These are phyloP conservation scores for Epichloe bromicola DNA, from an alignment of 2,329 filamentous ascomycete species.

Conservation along the genomic window DNA sequence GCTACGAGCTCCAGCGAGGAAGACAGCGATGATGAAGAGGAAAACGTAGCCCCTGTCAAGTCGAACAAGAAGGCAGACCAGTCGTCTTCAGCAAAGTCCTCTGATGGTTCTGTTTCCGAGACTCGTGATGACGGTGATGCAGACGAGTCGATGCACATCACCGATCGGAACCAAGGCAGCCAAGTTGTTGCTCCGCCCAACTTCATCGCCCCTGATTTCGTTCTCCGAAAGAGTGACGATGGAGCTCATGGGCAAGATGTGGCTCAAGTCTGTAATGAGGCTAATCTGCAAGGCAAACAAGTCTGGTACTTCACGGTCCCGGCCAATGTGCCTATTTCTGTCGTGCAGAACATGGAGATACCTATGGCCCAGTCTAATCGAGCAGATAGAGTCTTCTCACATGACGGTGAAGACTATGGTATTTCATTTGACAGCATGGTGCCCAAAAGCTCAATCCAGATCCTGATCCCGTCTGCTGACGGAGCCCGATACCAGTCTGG, in stretches of 20 bases:
- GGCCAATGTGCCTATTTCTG: constrained; percentile 52
- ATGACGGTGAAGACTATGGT: constrained; percentile 51
- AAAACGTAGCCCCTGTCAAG: neutral
- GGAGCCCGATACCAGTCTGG: constrained; percentile 40
- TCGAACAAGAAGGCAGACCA: neutral
- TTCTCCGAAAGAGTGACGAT: constrained; percentile 34
- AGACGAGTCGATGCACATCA: constrained; percentile 28
- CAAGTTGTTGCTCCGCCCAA: constrained; percentile 29
- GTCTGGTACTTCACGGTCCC: constrained; percentile 73
- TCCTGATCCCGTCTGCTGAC: constrained; percentile 46
- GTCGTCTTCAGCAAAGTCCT: neutral
- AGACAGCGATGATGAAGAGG: constrained; percentile 12
- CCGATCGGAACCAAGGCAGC: constrained; percentile 16
- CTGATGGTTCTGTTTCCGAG: constrained; percentile 7
- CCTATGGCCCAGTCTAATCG: constrained; percentile 40
- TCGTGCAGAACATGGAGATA: constrained; percentile 52
- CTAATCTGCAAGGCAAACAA: constrained; percentile 54
- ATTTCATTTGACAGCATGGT: constrained; percentile 40
- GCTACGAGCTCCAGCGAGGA: constrained; percentile 13
- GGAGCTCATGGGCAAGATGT: constrained; percentile 31
- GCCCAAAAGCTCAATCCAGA: constrained; percentile 38
- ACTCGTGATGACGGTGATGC: constrained; percentile 17
- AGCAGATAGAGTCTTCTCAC: constrained; percentile 42
- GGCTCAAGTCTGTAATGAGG: constrained; percentile 41
- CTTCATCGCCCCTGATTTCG: constrained; percentile 38